A percentile compares a stretch with the other conserved stretches of the same genome.
Evolutionary conservation across 2,329 filamentous ascomycete genomes (phyloP).

Genomic region (Colletotrichum sp.): DNA sequence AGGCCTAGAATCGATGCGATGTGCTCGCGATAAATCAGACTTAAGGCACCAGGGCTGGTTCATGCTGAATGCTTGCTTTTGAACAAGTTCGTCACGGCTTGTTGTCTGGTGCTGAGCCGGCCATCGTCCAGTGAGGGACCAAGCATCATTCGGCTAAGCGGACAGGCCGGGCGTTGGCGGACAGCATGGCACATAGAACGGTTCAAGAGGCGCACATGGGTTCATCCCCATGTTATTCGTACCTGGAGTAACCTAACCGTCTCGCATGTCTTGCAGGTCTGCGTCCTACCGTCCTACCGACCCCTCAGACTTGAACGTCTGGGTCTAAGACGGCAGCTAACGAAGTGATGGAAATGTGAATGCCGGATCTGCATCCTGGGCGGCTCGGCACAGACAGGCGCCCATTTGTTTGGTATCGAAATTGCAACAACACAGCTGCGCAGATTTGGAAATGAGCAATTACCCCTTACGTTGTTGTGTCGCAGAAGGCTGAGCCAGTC

Average conservation of each 20-base stretch:
- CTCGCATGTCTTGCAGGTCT: neutral
- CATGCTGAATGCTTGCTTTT: neutral
- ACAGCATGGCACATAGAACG: neutral
- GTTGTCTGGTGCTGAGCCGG: neutral
- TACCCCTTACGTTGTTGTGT: neutral
- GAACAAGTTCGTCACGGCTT: neutral
- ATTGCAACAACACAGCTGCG: neutral
- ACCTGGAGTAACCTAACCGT: neutral
- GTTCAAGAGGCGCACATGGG: neutral
- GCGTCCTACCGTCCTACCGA: neutral
- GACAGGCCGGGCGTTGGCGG: neutral
- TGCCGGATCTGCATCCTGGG: neutral
- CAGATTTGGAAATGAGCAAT: constrained; percentile 3
- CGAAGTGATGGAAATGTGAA: neutral
- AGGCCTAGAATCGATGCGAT: neutral
- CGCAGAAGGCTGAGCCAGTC: neutral
- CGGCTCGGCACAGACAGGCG: constrained; percentile 1
- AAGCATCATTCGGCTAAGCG: neutral
- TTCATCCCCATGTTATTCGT: neutral
- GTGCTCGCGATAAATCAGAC: neutral
- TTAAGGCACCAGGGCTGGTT: neutral
- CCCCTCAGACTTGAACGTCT: neutral
- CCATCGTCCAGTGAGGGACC: neutral
- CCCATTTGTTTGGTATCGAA: neutral
- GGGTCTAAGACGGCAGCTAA: constrained; percentile 14